Evolutionary conservation across 345 rosid species (phyloP).

Genomic region (Acer campestre): DNA sequence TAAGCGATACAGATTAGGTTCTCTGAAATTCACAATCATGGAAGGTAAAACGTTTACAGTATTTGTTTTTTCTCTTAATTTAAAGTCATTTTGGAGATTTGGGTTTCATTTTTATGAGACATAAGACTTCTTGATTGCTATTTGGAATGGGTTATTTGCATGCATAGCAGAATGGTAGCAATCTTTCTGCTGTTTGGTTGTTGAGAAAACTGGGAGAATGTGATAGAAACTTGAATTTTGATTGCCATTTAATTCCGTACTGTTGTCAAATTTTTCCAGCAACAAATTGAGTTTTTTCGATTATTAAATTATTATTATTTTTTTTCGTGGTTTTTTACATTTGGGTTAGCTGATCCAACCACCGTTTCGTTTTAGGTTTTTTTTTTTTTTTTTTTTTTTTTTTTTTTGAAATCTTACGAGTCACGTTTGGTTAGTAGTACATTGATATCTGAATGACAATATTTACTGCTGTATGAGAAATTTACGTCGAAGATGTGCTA

Average conservation of each 20-base stretch:
- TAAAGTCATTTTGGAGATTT: constrained; percentile 16
- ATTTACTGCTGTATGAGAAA: not conserved
- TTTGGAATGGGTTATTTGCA: constrained; percentile 6
- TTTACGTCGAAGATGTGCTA: not conserved
- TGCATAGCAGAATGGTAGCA: constrained; percentile 8
- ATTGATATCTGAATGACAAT: not conserved
- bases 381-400: too few relatives aligned
- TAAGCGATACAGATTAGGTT: not conserved
- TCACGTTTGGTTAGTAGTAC: not conserved
- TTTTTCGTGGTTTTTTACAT: not conserved
- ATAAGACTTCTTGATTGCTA: not conserved
- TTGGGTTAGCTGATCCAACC: constrained; percentile 7
- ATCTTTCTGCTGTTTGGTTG: constrained; percentile 11
- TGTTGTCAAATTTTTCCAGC: not conserved
- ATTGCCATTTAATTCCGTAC: not conserved
- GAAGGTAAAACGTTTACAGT: constrained; percentile 31
- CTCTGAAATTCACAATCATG: constrained; percentile 23
- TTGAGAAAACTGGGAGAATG: constrained; percentile 19
- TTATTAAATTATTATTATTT: too few relatives aligned
- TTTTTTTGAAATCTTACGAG: not conserved
- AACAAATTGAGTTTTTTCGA: not conserved
- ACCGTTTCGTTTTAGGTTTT: not conserved
- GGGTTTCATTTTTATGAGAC: constrained; percentile 15
- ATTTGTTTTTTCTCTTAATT: constrained; percentile 10
- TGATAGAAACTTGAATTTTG: not conserved